phyloP scores from a whole-genome alignment of 345 rosid species.

The Balakata baccata region DNA sequence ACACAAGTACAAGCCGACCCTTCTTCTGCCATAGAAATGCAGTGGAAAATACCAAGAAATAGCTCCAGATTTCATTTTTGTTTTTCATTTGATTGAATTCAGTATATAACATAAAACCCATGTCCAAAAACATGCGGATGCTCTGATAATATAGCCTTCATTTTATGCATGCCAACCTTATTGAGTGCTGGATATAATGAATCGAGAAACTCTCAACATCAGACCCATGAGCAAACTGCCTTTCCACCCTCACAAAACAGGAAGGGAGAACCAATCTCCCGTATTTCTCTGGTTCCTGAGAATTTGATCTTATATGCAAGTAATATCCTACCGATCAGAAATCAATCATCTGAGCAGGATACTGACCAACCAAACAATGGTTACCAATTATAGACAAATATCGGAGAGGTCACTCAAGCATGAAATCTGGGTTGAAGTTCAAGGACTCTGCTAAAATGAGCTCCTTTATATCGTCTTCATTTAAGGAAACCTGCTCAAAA shows the following conservation, averaged over 20 bases:
- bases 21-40: too few species aligned
- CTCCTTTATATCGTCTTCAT: slow-evolving; percentile 77
- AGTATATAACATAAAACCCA: slow-evolving; percentile 18
- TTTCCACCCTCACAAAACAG: slow-evolving; percentile 7
- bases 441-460: slow-evolving; percentile 68
- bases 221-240: slow-evolving; percentile 5
- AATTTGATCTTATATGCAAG: neutral
- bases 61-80: neutral
- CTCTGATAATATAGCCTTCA: slow-evolving; percentile 20
- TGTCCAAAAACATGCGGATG: slow-evolving; percentile 8
- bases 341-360: slow-evolving; percentile 7
- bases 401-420: slow-evolving; percentile 29
- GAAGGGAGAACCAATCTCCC: slow-evolving; percentile 36
- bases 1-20: too few species aligned
- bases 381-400: neutral
- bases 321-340: slow-evolving; percentile 10
- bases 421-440: slow-evolving; percentile 19
- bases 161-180: slow-evolving; percentile 1
- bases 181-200: slow-evolving; percentile 8
- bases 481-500: slow-evolving; percentile 63
- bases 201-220: slow-evolving; percentile 5
- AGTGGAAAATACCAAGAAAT: neutral
- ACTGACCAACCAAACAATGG: slow-evolving; percentile 6
- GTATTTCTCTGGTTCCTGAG: slow-evolving; percentile 2
- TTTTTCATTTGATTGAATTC: neutral